Evolutionary conservation across 1,139 yeast species (phyloP), one percentile per base, ranked within the genome.

Genomic region (Wickerhamomyces sp.): DNA sequence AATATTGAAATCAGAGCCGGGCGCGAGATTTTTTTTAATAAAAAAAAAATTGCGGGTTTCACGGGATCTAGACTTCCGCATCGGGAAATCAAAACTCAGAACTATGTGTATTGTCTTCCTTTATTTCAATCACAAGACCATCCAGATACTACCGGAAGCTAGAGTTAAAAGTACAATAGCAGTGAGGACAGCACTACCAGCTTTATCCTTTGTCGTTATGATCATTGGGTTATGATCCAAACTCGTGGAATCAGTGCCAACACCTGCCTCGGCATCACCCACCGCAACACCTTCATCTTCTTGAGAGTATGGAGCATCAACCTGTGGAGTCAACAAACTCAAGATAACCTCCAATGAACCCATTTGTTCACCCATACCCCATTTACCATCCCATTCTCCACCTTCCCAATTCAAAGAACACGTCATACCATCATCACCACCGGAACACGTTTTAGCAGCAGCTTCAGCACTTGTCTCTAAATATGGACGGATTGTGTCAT

Each of bases 401-500:
- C 14, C 2, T 3, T 36, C 24, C 97, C 97, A 89, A 54, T 82
- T 72, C 40, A 75, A 59, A 25, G 96, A 96, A 65, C 96, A 89
- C 0, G 96, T 88, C 52, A 83, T 88, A 10, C 87, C 87, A 62
- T 88, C 96, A 5, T 60, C 45, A 56, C 96, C 96, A 48, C 96
- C 96, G 5, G 75, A 59, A 62, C 96, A 89, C 0, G 91, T 72
- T 31, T 62, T 60, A 4, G 95, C 94, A 2, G 95, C 95, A 10
- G 81, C 95, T 16, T 57, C 42, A 0, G 96, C 94, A 13, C 89
- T 75, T 2, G 75, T 59, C 31, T 65, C 64, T 35, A 89, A 53
- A 57, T 70, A 67, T 6, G 62, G 49, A 61, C 69, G 62, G 42
- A 86, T 76, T 1, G 62, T 62, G 33, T 64, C 70, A 33, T 64